Conservation (phyloP, 108 stramenopile species). For the Cyclostephanos tholiformis region DNA sequence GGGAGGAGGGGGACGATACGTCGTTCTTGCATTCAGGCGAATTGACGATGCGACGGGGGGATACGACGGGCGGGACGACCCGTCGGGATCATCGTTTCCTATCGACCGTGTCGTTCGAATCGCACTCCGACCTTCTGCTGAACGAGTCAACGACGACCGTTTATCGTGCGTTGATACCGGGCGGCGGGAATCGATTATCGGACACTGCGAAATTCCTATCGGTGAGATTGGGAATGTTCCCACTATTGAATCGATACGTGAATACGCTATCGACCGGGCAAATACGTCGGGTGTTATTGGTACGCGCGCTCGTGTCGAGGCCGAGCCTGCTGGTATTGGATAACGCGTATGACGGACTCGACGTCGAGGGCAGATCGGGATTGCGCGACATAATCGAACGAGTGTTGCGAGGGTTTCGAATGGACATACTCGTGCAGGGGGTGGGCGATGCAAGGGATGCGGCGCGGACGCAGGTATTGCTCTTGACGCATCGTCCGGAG, state of each 20-base stretch:
- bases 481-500: conserved; percentile 71
- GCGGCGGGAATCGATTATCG: conserved; percentile 51
- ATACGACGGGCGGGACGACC: too few species aligned
- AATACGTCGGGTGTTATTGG: conserved; percentile 78
- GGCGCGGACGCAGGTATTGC: conserved; percentile 64
- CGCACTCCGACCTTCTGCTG: conserved; percentile 59
- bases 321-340: conserved; percentile 72
- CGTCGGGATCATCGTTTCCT: conserved; percentile 23
- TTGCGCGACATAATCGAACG: conserved; percentile 59
- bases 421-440: conserved; percentile 75
- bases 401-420: conserved; percentile 67
- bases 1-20: neutral
- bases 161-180: conserved; percentile 52
- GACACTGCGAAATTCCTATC: conserved; percentile 73
- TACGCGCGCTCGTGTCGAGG: conserved; percentile 56
- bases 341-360: conserved; percentile 86
- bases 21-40: conserved; percentile 28
- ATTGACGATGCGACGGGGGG: conserved; percentile 8
- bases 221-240: conserved; percentile 74
- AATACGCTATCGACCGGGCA: conserved; percentile 73
- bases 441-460: conserved; percentile 55
- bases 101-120: conserved; percentile 74
- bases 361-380: conserved; percentile 56
- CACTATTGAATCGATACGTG: conserved; percentile 60
- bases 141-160: conserved; percentile 35